Conservation (phyloP, 768 basidiomycete species). For the Pulveroboletus sp. region DNA sequence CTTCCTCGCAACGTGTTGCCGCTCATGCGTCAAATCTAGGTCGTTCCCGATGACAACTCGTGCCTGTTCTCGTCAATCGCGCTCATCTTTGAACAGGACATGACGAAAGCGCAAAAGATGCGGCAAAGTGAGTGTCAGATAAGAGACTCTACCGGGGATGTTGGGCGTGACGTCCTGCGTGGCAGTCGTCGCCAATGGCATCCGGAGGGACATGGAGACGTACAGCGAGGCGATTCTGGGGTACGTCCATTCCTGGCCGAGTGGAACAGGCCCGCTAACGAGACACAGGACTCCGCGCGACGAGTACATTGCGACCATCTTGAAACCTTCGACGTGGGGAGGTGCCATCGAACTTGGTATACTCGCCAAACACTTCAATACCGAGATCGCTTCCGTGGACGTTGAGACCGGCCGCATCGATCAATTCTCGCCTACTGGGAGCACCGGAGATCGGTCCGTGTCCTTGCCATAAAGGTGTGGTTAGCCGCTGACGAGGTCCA, state of each 20-base stretch:
- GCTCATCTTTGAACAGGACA: slow-evolving; percentile 80
- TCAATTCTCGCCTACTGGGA: slow-evolving; percentile 52
- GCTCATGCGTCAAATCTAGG: slow-evolving; percentile 34
- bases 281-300: slow-evolving; percentile 47
- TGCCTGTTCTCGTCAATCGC: slow-evolving; percentile 90
- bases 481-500: slow-evolving; percentile 2
- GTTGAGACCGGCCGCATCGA: slow-evolving; percentile 91
- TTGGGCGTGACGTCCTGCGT: slow-evolving; percentile 6
- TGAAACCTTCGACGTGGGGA: slow-evolving; percentile 82
- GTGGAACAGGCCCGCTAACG: not conserved
- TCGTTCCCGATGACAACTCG: slow-evolving; percentile 97
- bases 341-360: slow-evolving; percentile 92
- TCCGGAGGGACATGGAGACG: slow-evolving; percentile 61
- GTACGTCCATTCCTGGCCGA: slow-evolving; percentile 37
- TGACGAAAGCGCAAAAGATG: slow-evolving; percentile 63
- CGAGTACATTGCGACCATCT: slow-evolving; percentile 78
- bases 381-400: slow-evolving; percentile 88
- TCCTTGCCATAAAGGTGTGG: not conserved
- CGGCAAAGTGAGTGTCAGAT: slow-evolving; percentile 57
- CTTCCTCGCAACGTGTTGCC: slow-evolving; percentile 3
- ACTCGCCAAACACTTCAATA: slow-evolving; percentile 73
- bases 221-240: slow-evolving; percentile 88
- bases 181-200: slow-evolving; percentile 80
- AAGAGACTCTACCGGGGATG: not conserved
- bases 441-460: slow-evolving; percentile 31